Evolutionary conservation across 2,329 filamentous ascomycete species (phyloP).

Genomic region (Anisogramma anomala): DNA sequence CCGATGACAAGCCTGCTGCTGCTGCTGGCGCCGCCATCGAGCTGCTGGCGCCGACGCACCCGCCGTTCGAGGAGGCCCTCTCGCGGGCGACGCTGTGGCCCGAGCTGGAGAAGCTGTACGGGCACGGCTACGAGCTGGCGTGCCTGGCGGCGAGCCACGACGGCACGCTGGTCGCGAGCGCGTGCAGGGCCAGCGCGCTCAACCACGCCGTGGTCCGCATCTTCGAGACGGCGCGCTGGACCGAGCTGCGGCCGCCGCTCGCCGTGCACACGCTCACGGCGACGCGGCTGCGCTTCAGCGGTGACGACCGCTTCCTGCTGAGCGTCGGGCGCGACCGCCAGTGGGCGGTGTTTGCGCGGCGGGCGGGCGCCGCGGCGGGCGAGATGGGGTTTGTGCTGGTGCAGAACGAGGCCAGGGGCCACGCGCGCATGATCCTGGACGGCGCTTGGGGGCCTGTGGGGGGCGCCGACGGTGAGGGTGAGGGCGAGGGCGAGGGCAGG

Average conservation of each 20-base stretch:
- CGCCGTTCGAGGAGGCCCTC: constrained; percentile 81
- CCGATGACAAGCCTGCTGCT: constrained; percentile 43
- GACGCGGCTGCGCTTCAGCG: constrained; percentile 69
- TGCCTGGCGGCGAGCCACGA: constrained; percentile 69
- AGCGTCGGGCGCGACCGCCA: constrained; percentile 87
- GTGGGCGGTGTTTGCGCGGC: constrained; percentile 69
- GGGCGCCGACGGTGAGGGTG: too few relatives aligned
- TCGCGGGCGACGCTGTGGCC: constrained; percentile 90
- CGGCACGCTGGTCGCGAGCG: constrained; percentile 69
- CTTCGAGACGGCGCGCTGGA: constrained; percentile 80
- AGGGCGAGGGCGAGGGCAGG: constrained; percentile 22
- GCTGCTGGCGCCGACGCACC: constrained; percentile 54
- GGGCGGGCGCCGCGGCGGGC: constrained; percentile 20
- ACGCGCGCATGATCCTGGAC: constrained; percentile 85
- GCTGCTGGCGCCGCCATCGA: constrained; percentile 45
- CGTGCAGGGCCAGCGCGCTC: constrained; percentile 82
- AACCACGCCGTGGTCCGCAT: constrained; percentile 91
- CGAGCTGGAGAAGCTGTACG: constrained; percentile 91
- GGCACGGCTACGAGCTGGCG: constrained; percentile 94
- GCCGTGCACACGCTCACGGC: constrained; percentile 80
- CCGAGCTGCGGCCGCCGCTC: constrained; percentile 72
- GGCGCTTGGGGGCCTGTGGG: constrained; percentile 63
- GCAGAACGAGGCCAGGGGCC: constrained; percentile 67
- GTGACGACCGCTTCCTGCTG: constrained; percentile 61
- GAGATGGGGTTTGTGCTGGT: constrained; percentile 42